A percentile compares a stretch with the other conserved stretches of the same genome.
phyloP scores from a whole-genome alignment of 1,139 yeast species.

The Zygosaccharomyces sapae region DNA sequence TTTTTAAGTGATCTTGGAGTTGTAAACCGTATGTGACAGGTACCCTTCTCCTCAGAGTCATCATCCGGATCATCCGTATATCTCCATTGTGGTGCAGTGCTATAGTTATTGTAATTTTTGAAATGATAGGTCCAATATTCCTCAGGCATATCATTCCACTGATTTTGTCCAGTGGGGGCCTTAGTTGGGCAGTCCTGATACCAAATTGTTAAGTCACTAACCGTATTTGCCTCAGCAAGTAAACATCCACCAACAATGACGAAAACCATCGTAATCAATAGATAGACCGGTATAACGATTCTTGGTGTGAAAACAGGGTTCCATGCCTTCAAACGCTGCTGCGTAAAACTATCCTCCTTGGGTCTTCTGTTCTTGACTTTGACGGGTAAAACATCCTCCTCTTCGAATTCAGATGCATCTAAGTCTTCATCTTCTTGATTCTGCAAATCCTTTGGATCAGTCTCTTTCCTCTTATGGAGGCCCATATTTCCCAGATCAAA shows the following conservation, averaged over 20 bases:
- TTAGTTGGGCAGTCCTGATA: constrained; percentile 66
- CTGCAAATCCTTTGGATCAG: constrained; percentile 14
- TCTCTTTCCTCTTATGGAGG: constrained; percentile 29
- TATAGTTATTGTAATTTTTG: constrained; percentile 39
- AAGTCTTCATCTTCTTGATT: constrained; percentile 33
- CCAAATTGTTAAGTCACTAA: constrained; percentile 76
- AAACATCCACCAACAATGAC: constrained; percentile 93
- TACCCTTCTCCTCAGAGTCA: constrained; percentile 49
- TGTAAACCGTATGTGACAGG: constrained; percentile 75
- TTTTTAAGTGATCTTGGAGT: constrained; percentile 71
- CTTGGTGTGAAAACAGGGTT: constrained; percentile 87
- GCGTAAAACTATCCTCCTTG: constrained; percentile 65
- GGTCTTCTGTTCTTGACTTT: constrained; percentile 53
- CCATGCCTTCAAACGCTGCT: constrained; percentile 53
- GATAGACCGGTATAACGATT: constrained; percentile 77
- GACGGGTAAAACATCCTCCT: constrained; percentile 32
- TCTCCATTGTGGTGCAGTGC: constrained; percentile 61
- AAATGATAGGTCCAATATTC: constrained; percentile 54
- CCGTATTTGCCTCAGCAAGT: constrained; percentile 71
- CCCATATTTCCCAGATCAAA: constrained; percentile 18
- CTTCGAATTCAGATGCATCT: constrained; percentile 37
- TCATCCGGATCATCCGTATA: constrained; percentile 44
- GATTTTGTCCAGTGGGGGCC: constrained; percentile 49
- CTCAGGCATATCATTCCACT: constrained; percentile 59
- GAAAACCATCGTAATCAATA: constrained; percentile 70